phyloP scores from a whole-genome alignment of 768 basidiomycete genomes.

The Amanita polypyramis region DNA sequence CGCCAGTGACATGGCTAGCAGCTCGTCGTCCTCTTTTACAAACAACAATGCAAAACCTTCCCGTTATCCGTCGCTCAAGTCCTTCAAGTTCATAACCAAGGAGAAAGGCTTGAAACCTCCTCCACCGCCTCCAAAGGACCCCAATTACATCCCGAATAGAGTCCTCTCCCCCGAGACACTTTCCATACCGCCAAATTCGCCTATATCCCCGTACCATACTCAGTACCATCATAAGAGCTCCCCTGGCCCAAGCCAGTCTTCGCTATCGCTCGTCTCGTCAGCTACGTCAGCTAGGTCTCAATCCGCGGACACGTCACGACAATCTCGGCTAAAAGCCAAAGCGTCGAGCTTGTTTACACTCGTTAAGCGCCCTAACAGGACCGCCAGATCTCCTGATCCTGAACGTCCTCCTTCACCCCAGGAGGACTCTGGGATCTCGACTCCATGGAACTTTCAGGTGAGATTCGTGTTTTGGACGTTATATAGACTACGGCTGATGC shows the following conservation, averaged over 20 bases:
- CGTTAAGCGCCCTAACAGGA: constrained; percentile 23
- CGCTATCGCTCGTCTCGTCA: constrained; percentile 27
- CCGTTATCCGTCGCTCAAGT: constrained; percentile 24
- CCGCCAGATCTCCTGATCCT: constrained; percentile 16
- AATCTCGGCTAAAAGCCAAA: constrained; percentile 19
- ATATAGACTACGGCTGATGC: neutral
- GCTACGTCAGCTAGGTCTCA: constrained; percentile 19
- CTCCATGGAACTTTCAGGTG: constrained; percentile 73
- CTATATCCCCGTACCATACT: constrained; percentile 26
- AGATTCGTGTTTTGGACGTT: constrained; percentile 11
- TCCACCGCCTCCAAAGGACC: constrained; percentile 58
- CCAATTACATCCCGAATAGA: constrained; percentile 34
- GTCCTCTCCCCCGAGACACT: constrained; percentile 36
- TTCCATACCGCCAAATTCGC: constrained; percentile 27
- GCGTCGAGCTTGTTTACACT: constrained; percentile 33
- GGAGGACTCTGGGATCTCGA: constrained; percentile 54
- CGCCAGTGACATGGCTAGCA: constrained; percentile 17
- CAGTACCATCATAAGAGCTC: constrained; percentile 23
- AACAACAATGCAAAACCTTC: constrained; percentile 14
- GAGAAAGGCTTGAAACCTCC: constrained; percentile 31
- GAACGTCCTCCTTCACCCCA: constrained; percentile 13
- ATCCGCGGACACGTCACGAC: constrained; percentile 11
- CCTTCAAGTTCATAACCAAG: constrained; percentile 21
- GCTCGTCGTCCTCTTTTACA: constrained; percentile 15
- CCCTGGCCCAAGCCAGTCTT: constrained; percentile 22